Percentiles rank a stretch among this genome's conserved stretches.
Evolutionary conservation across 495 filamentous ascomycete species (phyloP).

Genomic region (Aspergillus nidulans): DNA sequence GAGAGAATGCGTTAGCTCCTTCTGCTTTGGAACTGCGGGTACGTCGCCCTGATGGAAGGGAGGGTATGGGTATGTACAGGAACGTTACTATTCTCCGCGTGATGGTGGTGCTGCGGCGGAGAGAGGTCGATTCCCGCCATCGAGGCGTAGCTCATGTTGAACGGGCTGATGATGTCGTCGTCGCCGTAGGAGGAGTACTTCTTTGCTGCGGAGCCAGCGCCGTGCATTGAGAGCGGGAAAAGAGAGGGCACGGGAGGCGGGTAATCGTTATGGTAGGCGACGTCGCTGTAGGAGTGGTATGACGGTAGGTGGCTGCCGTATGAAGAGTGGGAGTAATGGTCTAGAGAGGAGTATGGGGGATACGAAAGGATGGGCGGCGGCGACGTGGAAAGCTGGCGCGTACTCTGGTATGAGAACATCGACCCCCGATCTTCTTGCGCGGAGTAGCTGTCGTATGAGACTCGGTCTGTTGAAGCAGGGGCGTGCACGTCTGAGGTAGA

Average conservation of each 20-base stretch:
- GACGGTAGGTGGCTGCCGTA: slow-evolving; percentile 57
- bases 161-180: slow-evolving; percentile 68
- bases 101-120: slow-evolving; percentile 27
- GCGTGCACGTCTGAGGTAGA: slow-evolving; percentile 36
- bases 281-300: slow-evolving; percentile 62
- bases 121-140: slow-evolving; percentile 73
- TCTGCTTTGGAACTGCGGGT: slow-evolving; percentile 22
- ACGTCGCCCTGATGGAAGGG: slow-evolving; percentile 48
- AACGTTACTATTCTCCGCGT: slow-evolving; percentile 29
- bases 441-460: slow-evolving; percentile 36
- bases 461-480: slow-evolving; percentile 24
- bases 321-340: slow-evolving; percentile 59
- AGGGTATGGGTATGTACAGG: slow-evolving; percentile 42
- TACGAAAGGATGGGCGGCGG: slow-evolving; percentile 75
- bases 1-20: slow-evolving; percentile 14
- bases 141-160: slow-evolving; percentile 69
- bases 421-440: slow-evolving; percentile 42
- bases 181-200: slow-evolving; percentile 37
- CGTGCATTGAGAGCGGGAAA: slow-evolving; percentile 59
- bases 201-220: slow-evolving; percentile 43
- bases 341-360: slow-evolving; percentile 60
- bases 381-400: slow-evolving; percentile 62
- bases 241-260: slow-evolving; percentile 56
- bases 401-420: slow-evolving; percentile 67
- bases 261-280: slow-evolving; percentile 57